Evolutionary conservation across 2,329 filamentous ascomycete genomes (phyloP).

Genomic region (Fusarium tanahbumbuense): DNA sequence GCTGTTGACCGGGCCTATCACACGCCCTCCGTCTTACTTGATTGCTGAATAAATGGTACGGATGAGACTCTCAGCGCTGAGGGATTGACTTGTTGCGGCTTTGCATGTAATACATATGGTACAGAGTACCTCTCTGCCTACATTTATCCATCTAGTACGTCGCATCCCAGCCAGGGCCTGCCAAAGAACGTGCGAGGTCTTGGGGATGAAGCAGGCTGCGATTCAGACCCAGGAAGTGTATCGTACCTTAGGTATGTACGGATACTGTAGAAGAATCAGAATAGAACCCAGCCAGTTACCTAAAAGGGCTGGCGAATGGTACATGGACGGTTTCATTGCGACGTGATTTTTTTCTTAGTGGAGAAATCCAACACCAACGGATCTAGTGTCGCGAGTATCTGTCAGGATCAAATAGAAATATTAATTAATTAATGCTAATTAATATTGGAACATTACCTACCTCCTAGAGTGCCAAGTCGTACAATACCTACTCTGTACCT

Average conservation of each 20-base stretch:
- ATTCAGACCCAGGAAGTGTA: not conserved
- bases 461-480: not conserved
- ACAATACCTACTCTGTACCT: too few relatives aligned
- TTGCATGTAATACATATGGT: not conserved
- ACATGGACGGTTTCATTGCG: conserved; percentile 35
- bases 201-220: not conserved
- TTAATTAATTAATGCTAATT: not conserved
- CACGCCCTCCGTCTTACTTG: conserved; percentile 1
- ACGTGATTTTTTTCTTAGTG: conserved; percentile 34
- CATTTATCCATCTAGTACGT: not conserved
- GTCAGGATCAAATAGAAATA: not conserved
- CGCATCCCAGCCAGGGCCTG: conserved; percentile 1
- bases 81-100: conserved; percentile 1
- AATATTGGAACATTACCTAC: not conserved
- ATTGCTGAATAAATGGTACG: not conserved
- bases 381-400: conserved; percentile 4
- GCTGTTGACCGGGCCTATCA: not conserved
- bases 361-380: conserved; percentile 20
- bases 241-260: not conserved
- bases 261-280: conserved; percentile 26
- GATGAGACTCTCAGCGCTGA: conserved; percentile 7
- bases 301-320: conserved; percentile 25
- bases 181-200: conserved; percentile 2
- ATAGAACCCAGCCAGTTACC: conserved; percentile 23
- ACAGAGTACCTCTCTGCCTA: not conserved